Conservation (phyloP, 1,284 basidiomycete species). For the Apiotrichum domesticum region DNA sequence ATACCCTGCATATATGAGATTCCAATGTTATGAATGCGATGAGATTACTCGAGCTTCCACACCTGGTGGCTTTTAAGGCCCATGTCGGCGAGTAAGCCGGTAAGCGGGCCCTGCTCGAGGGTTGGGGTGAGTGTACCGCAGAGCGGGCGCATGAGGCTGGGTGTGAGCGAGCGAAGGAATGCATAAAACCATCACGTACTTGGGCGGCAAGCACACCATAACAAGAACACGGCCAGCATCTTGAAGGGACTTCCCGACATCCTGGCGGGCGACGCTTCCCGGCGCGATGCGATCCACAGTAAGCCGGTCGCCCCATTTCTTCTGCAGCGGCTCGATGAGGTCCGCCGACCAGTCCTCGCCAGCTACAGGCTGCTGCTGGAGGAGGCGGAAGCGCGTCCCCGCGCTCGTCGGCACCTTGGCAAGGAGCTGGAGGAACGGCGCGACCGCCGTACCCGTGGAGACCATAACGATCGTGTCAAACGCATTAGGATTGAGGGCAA, state of each 20-base stretch:
- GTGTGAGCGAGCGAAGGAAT: background rate
- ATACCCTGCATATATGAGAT: conserved; percentile 7
- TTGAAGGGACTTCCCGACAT: conserved; percentile 4
- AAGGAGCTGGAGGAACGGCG: conserved; percentile 45
- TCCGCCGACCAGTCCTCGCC: conserved; percentile 11
- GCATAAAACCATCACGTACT: conserved; percentile 18
- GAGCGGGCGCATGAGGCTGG: conserved; percentile 35
- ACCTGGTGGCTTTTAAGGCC: conserved; percentile 34
- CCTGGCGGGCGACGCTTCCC: conserved; percentile 1
- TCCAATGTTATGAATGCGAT: background rate
- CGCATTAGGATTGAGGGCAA: conserved; percentile 25
- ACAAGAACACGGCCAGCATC: conserved; percentile 24
- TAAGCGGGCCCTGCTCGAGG: conserved; percentile 37
- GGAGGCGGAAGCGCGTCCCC: conserved; percentile 18
- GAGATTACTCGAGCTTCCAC: conserved; percentile 35
- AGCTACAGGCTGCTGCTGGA: conserved; percentile 24
- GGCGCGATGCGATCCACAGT: conserved; percentile 15
- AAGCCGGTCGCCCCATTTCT: conserved; percentile 20
- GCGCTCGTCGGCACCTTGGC: conserved; percentile 23
- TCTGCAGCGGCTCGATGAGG: conserved; percentile 18
- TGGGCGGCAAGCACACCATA: conserved; percentile 38
- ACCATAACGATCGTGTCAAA: conserved; percentile 44
- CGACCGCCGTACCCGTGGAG: conserved; percentile 44
- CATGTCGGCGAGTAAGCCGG: conserved; percentile 32
- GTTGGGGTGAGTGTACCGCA: conserved; percentile 35